Evolutionary conservation across 2,329 filamentous ascomycete genomes (phyloP), one percentile per base, ranked within the genome.

Genomic region (Aureobasidium mangrovei): DNA sequence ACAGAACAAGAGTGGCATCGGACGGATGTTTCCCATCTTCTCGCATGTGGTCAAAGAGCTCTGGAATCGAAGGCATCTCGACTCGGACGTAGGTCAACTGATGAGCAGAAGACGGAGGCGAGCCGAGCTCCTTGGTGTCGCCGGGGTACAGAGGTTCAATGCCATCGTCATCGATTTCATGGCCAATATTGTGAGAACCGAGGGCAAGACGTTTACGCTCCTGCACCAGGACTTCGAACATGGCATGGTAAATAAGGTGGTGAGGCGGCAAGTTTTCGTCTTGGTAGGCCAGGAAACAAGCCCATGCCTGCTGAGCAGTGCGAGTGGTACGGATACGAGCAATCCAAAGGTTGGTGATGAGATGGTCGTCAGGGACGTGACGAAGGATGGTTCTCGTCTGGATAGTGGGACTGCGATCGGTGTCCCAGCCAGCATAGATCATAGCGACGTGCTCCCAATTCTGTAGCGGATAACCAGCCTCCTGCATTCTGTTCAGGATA

Each of bases 51-150:
- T 73, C 63, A 56, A 84, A 85, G 3, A 91, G 71, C 48, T 78
- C 72, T 4, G 74, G 68, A 8, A 82, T 68, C 1, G 72, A 76
- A 2, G 86, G 86, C 1, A 85, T 80, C 10, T 74, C 71, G 41
- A 82, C 70, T n/a, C 80, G 75, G 38, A 81, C 77, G 59, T 80
- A 80, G 55, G 86, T 85, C 53, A 83, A 80, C n/a, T 83, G 77
- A 56, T 85, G 62, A 75, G 77, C 66, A 76, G 86, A 66, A 54
- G 80, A 75, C 24, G 82, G 70, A 24, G 81, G 74, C 4, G 79
- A 72, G 41, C 74, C 68, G 7, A 78, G 70, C 62, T 83, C 80
- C 56, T 67, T 73, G 38, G 72, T 72, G 60, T 87, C 84, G 9
- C 85, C 85, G 4, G 84, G 81, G 2, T 80, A 63, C 10, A 74